Evolutionary conservation across 176 grass and related monocot species (phyloP).

Genomic region (Zea luxurians): DNA sequence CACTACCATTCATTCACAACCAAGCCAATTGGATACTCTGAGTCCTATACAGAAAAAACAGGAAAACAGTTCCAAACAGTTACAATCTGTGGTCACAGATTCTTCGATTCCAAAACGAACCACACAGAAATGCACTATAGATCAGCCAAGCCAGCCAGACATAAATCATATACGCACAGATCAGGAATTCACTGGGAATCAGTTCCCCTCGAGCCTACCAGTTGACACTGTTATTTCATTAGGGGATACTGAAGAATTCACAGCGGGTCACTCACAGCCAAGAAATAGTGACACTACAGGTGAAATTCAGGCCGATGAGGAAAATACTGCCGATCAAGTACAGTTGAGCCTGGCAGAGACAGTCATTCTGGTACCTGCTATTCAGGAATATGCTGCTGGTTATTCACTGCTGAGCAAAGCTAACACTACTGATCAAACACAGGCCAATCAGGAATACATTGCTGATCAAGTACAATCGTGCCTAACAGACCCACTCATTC

Average conservation of each 20-base stretch:
- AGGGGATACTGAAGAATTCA: background rate
- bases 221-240: background rate
- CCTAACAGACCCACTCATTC: constrained; percentile 4
- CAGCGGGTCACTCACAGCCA: background rate
- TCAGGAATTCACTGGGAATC: constrained; percentile 14
- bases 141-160: constrained; percentile 28
- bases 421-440: constrained; percentile 4
- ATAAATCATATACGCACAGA: constrained; percentile 14
- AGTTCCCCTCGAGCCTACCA: background rate
- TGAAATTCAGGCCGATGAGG: constrained; percentile 12
- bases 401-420: background rate
- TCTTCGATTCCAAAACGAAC: background rate
- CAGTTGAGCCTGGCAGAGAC: background rate
- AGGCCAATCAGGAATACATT: background rate
- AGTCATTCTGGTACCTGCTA: background rate
- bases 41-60: constrained; percentile 16
- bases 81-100: constrained; percentile 10
- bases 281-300: background rate
- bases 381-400: constrained; percentile 8
- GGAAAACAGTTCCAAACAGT: constrained; percentile 27
- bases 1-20: constrained; percentile 22
- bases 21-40: constrained; percentile 19
- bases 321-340: constrained; percentile 20
- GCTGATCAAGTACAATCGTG: constrained; percentile 16
- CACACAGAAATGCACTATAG: background rate